These are phyloP conservation scores for Serendipita vermifera DNA, from an alignment of 768 basidiomycete genomes.

Conservation along the genomic window DNA sequence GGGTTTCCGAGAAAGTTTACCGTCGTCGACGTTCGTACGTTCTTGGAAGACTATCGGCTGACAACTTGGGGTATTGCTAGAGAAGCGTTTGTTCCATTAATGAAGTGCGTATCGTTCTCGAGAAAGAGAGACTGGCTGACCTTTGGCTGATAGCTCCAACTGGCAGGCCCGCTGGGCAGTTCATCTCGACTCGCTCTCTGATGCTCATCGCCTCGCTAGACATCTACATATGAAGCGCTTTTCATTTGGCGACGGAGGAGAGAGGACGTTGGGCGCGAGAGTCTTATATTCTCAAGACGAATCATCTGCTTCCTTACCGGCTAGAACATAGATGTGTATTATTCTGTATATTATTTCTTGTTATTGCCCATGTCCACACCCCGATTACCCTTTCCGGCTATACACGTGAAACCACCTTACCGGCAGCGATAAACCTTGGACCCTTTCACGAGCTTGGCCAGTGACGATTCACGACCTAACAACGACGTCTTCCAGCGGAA, in stretches of 20 bases:
- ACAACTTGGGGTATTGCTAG: background rate
- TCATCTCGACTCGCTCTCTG: background rate
- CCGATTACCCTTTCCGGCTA: background rate
- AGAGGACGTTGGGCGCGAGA: background rate
- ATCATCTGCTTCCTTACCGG: too few species aligned
- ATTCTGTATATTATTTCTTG: background rate
- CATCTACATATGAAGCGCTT: constrained; percentile 3
- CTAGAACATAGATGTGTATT: too few species aligned
- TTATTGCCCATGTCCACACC: background rate
- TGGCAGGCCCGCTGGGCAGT: background rate
- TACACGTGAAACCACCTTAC: constrained; percentile 8
- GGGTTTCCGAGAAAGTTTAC: background rate
- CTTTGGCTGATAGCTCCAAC: background rate
- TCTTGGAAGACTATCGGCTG: background rate
- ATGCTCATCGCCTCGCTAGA: background rate
- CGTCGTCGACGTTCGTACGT: background rate
- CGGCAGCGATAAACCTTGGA: background rate
- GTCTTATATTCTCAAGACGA: background rate
- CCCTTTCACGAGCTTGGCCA: background rate
- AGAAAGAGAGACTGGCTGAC: background rate
- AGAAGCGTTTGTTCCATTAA: background rate
- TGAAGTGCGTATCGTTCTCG: background rate
- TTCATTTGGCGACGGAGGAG: background rate
- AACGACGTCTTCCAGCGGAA: background rate
- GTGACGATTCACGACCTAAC: background rate